Evolutionary conservation across 768 basidiomycete genomes (phyloP).

Genomic region (Rhizopogon vesiculosus): DNA sequence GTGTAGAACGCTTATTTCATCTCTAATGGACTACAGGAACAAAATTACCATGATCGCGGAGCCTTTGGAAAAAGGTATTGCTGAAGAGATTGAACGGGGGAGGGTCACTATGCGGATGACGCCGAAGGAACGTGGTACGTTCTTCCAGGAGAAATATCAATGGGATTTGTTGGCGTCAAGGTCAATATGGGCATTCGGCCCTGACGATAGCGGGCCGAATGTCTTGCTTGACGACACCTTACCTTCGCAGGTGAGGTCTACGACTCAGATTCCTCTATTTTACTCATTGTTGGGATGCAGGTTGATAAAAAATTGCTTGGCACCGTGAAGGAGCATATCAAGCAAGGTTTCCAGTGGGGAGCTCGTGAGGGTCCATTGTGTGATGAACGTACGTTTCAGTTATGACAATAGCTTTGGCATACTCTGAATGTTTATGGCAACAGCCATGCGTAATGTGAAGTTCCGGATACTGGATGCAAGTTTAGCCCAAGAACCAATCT

Average conservation of each 20-base stretch:
- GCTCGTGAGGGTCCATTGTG: constrained; percentile 96
- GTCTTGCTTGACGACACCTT: constrained; percentile 93
- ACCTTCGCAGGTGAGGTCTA: constrained; percentile 71
- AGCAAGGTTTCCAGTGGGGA: constrained; percentile 99
- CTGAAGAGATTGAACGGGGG: constrained; percentile 94
- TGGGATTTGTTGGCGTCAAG: constrained; percentile 97
- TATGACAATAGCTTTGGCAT: not conserved
- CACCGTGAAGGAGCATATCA: constrained; percentile 91
- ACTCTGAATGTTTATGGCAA: not conserved
- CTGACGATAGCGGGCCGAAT: constrained; percentile 93
- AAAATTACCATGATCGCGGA: constrained; percentile 99
- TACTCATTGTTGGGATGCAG: constrained; percentile 29
- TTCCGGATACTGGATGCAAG: constrained; percentile 93
- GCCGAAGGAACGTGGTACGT: constrained; percentile 89
- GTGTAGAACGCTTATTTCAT: not conserved
- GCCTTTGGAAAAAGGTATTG: constrained; percentile 91
- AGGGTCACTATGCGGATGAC: constrained; percentile 93
- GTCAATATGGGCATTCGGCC: constrained; percentile 99
- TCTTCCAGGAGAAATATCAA: constrained; percentile 96
- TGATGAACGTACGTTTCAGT: constrained; percentile 86
- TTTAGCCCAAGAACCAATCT: constrained; percentile 93
- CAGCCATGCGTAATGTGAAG: constrained; percentile 98
- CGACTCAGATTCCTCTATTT: not conserved
- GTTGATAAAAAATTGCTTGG: constrained; percentile 91
- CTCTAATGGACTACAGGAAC: constrained; percentile 54